Conservation (phyloP, 2,329 filamentous ascomycete genomes). For the Xylariaceae sp. region DNA sequence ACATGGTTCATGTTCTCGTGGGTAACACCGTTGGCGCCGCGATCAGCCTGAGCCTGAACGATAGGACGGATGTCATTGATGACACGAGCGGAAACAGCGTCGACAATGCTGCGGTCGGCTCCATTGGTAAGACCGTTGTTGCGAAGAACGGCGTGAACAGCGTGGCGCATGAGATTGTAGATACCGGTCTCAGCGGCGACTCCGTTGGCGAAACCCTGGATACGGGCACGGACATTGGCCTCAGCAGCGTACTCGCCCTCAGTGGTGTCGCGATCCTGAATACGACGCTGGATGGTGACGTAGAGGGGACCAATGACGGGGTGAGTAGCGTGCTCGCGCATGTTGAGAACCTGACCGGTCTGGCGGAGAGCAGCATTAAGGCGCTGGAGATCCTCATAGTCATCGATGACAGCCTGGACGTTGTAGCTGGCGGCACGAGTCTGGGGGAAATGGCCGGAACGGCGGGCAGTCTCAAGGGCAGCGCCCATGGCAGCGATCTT, state of each 20-base stretch:
- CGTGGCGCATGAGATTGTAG: slow-evolving; percentile 28
- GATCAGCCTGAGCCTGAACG: slow-evolving; percentile 37
- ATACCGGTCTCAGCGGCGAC: slow-evolving; percentile 22
- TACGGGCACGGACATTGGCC: slow-evolving; percentile 19
- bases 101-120: slow-evolving; percentile 32
- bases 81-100: slow-evolving; percentile 14
- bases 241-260: slow-evolving; percentile 19
- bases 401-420: slow-evolving; percentile 26
- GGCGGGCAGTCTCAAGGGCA: slow-evolving; percentile 29
- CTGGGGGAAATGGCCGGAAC: slow-evolving; percentile 29
- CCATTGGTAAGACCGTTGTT: slow-evolving; percentile 39
- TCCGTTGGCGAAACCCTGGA: slow-evolving; percentile 23
- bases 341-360: slow-evolving; percentile 3
- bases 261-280: slow-evolving; percentile 34
- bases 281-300: slow-evolving; percentile 32
- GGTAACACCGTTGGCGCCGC: slow-evolving; percentile 18
- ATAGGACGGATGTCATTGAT: slow-evolving; percentile 14
- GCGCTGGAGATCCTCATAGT: slow-evolving; percentile 28
- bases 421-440: slow-evolving; percentile 29
- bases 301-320: slow-evolving; percentile 19
- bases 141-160: slow-evolving; percentile 28
- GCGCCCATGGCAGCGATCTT: slow-evolving; percentile 31
- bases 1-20: slow-evolving; percentile 20
- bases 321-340: slow-evolving; percentile 6
- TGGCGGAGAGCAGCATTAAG: slow-evolving; percentile 22